A percentile compares a stretch with the other conserved stretches of the same genome.
These are phyloP conservation scores for Moelleriella libera DNA, from an alignment of 2,329 filamentous ascomycete genomes.

Conservation along the genomic window DNA sequence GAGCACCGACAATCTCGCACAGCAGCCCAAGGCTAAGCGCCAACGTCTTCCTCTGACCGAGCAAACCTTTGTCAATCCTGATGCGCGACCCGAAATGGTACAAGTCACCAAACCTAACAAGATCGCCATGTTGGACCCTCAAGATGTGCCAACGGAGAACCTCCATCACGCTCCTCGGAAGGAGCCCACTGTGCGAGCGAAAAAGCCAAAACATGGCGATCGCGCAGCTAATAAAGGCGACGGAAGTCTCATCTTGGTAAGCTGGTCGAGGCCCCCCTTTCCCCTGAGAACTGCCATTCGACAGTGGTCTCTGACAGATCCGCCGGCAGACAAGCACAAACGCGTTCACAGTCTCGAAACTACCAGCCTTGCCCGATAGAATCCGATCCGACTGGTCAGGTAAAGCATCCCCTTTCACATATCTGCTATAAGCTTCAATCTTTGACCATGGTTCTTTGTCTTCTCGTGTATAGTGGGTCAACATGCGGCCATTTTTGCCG, in stretches of 20 bases:
- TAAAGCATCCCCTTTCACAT: slow-evolving; percentile 27
- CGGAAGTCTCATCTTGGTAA: slow-evolving; percentile 49
- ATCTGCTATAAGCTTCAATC: slow-evolving; percentile 2
- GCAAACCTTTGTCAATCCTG: slow-evolving; percentile 39
- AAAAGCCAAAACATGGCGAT: slow-evolving; percentile 49
- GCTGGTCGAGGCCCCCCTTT: slow-evolving; percentile 13
- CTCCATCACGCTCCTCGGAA: slow-evolving; percentile 24
- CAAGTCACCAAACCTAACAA: slow-evolving; percentile 39
- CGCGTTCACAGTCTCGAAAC: slow-evolving; percentile 72
- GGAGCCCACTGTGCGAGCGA: slow-evolving; percentile 45
- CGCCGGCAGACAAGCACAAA: slow-evolving; percentile 60
- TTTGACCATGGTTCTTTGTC: slow-evolving; percentile 4
- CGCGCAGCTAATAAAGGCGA: slow-evolving; percentile 49
- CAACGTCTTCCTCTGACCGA: slow-evolving; percentile 43
- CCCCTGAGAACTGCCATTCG: no score
- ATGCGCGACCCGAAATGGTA: slow-evolving; percentile 35
- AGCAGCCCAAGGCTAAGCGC: slow-evolving; percentile 50
- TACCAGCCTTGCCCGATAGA: slow-evolving; percentile 68
- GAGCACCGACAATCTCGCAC: slow-evolving; percentile 37
- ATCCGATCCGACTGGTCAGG: slow-evolving; percentile 52
- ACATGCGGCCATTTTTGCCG: slow-evolving; percentile 51
- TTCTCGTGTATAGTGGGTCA: slow-evolving; percentile 34
- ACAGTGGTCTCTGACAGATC: neutral
- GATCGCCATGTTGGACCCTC: slow-evolving; percentile 27
- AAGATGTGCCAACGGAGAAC: slow-evolving; percentile 30